These are phyloP conservation scores for Paraconiothyrium sp. DNA, from an alignment of 2,329 filamentous ascomycete genomes.

Conservation along the genomic window DNA sequence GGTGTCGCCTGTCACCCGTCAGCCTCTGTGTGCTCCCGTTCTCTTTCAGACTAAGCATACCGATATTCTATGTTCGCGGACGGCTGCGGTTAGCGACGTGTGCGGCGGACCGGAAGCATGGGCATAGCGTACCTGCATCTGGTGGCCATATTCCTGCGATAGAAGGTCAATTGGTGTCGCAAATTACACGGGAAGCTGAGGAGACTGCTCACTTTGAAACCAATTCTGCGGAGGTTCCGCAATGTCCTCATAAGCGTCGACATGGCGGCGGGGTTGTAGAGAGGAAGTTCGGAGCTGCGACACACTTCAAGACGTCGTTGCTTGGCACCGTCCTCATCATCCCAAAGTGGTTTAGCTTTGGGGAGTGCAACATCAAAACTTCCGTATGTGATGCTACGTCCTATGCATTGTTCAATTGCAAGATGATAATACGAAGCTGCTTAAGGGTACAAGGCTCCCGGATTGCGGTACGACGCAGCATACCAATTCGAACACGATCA, in stretches of 20 bases:
- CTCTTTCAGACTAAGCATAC: constrained; percentile 33
- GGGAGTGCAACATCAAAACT: constrained; percentile 40
- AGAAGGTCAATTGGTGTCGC: constrained; percentile 43
- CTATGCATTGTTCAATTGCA: constrained; percentile 16
- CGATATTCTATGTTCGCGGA: constrained; percentile 47
- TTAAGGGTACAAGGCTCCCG: constrained; percentile 36
- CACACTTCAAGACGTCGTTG: constrained; percentile 27
- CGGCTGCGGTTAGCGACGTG: constrained; percentile 36
- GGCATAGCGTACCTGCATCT: constrained; percentile 80
- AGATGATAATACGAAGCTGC: constrained; percentile 48
- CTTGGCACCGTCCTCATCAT: constrained; percentile 10
- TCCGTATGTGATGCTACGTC: constrained; percentile 18
- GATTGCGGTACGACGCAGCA: constrained; percentile 25
- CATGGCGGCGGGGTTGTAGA: constrained; percentile 68
- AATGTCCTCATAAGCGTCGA: constrained; percentile 89
- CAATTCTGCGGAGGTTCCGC: constrained; percentile 85
- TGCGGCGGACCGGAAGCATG: constrained; percentile 30
- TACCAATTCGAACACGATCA: constrained; percentile 27
- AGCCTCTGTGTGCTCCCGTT: constrained; percentile 25
- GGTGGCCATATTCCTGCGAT: constrained; percentile 83
- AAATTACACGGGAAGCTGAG: constrained; percentile 20
- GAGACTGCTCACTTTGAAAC: constrained; percentile 74
- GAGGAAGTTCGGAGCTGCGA: constrained; percentile 31
- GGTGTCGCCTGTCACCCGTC: constrained; percentile 78
- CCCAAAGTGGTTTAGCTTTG: constrained; percentile 15